Evolutionary conservation across 305 asterid species (phyloP).

Genomic region (Solanum hybrid): DNA sequence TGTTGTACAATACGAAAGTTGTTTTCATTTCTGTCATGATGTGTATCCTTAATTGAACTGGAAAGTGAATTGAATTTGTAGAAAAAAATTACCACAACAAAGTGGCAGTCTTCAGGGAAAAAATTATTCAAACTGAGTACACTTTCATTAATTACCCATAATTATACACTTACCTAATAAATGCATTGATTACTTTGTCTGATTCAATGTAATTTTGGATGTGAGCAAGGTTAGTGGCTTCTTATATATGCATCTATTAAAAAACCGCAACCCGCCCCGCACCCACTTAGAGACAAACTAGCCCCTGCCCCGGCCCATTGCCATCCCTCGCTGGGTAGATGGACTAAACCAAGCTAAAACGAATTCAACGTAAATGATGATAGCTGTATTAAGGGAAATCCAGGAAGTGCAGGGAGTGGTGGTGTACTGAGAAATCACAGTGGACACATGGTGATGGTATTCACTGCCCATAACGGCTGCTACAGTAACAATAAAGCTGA

Average conservation of each 20-base stretch:
- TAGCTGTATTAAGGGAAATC: not conserved
- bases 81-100: not conserved
- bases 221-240: not conserved
- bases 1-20: not conserved
- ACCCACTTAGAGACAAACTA: not conserved
- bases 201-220: not conserved
- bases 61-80: not conserved
- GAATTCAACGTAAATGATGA: not conserved
- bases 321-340: not conserved
- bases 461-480: not conserved
- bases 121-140: not conserved
- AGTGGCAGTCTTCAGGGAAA: not conserved
- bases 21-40: not conserved
- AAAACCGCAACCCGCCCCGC: not conserved
- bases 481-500: not conserved
- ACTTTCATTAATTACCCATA: not conserved
- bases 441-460: not conserved
- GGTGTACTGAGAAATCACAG: not conserved
- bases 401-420: not conserved
- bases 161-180: not conserved
- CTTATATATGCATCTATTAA: not conserved
- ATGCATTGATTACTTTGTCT: not conserved
- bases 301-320: not conserved
- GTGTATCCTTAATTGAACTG: not conserved
- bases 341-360: not conserved